These are phyloP conservation scores for Populus hybrid DNA, from an alignment of 441 rosid genomes.

Conservation along the genomic window DNA sequence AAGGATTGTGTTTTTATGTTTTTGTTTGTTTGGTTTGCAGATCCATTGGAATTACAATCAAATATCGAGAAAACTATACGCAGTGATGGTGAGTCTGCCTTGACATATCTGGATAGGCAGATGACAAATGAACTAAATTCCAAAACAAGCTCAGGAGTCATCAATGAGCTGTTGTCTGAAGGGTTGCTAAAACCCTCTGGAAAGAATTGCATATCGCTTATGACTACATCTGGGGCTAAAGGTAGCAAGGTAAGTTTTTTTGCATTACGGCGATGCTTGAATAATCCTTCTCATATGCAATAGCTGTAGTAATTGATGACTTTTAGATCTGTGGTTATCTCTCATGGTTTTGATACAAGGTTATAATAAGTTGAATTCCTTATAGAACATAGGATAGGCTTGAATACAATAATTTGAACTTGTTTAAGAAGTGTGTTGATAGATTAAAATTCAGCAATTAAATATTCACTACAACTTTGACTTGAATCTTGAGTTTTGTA, in stretches of 20 bases:
- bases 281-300: neutral
- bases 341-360: neutral
- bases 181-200: constrained; percentile 88
- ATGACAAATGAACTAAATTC: constrained; percentile 73
- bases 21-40: constrained; percentile 41
- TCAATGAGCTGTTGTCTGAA: constrained; percentile 74
- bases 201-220: constrained; percentile 85
- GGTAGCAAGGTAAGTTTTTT: constrained; percentile 84
- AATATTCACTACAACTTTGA: neutral
- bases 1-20: constrained; percentile 6
- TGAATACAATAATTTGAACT: neutral
- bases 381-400: neutral
- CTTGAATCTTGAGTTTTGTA: neutral
- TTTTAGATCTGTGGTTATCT: neutral
- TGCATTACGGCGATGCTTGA: constrained; percentile 1
- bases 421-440: neutral
- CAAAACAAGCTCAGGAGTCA: constrained; percentile 66
- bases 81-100: constrained; percentile 79
- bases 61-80: constrained; percentile 74
- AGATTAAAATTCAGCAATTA: neutral
- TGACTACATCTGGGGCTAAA: constrained; percentile 99
- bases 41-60: constrained; percentile 56
- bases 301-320: neutral
- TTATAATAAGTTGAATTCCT: neutral
- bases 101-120: constrained; percentile 75